Percentiles rank a stretch among this genome's conserved stretches.
Conservation (phyloP, 306 rosid species). For the Pachyrhizus erosus region DNA sequence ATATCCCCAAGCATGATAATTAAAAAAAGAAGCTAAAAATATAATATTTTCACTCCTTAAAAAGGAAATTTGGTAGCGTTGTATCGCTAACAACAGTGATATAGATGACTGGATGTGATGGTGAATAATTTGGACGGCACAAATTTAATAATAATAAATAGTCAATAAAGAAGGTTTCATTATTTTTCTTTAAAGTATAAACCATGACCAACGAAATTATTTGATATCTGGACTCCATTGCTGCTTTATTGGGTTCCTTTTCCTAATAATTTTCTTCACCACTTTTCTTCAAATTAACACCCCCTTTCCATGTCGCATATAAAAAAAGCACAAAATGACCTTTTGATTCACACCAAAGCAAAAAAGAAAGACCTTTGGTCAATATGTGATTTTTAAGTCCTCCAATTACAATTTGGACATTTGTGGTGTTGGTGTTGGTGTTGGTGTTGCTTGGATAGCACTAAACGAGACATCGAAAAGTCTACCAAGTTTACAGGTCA, state of each 20-base stretch:
- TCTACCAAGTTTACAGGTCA: neutral
- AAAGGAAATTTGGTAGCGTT: neutral
- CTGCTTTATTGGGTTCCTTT: neutral
- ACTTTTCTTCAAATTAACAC: neutral
- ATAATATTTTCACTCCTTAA: neutral
- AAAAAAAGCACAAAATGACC: neutral
- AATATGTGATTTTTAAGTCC: neutral
- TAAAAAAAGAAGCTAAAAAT: neutral
- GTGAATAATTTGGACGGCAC: constrained; percentile 19
- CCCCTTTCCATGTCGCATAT: neutral
- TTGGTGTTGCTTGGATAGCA: constrained; percentile 18
- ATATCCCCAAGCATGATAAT: neutral
- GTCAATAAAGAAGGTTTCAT: neutral
- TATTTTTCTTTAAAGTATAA: neutral
- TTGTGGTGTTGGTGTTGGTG: constrained; percentile 1
- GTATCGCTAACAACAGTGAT: neutral
- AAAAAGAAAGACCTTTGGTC: neutral
- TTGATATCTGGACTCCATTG: constrained; percentile 3
- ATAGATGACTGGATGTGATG: neutral
- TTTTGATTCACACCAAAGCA: neutral
- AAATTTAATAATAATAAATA: neutral
- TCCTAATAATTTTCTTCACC: neutral
- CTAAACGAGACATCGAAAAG: neutral
- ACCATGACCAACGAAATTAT: neutral
- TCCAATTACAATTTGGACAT: neutral